Percentiles rank a stretch among this genome's conserved stretches.
These are phyloP conservation scores for Coniella vitis DNA, from an alignment of 2,329 filamentous ascomycete genomes.

Conservation along the genomic window DNA sequence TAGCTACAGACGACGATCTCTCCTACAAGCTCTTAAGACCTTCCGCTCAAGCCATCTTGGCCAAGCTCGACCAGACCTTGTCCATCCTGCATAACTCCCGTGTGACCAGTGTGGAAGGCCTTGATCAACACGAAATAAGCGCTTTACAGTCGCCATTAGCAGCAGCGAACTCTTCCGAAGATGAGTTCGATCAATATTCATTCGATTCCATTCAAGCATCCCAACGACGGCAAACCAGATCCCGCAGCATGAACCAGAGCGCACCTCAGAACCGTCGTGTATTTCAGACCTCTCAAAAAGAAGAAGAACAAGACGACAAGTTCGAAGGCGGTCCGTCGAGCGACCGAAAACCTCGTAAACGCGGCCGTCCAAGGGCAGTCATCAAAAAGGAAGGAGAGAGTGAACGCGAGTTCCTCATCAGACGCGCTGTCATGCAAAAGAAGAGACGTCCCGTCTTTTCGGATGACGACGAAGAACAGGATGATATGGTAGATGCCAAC, in stretches of 20 bases:
- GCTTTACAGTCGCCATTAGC: constrained; percentile 14
- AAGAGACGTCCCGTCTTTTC: constrained; percentile 33
- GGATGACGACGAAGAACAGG: constrained; percentile 11
- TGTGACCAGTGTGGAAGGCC: constrained; percentile 37
- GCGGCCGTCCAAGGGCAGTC: constrained; percentile 15
- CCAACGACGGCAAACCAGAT: not conserved
- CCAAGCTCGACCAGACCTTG: constrained; percentile 63
- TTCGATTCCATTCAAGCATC: too few species aligned
- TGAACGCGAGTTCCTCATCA: constrained; percentile 29
- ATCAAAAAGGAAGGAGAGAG: constrained; percentile 23
- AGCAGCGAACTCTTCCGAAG: constrained; percentile 10
- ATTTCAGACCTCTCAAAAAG: too few species aligned
- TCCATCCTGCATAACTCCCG: constrained; percentile 62
- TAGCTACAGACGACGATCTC: constrained; percentile 64
- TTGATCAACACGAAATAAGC: constrained; percentile 19
- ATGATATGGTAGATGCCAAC: too few species aligned
- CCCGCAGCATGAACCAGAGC: not conserved
- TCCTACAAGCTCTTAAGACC: constrained; percentile 61
- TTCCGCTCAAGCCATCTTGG: constrained; percentile 61
- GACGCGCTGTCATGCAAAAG: constrained; percentile 28
- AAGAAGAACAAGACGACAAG: too few species aligned
- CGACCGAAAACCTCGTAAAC: constrained; percentile 6
- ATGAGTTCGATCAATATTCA: not conserved
- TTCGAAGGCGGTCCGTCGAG: too few species aligned
- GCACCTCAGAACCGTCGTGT: not conserved